Evolutionary conservation across 2,329 filamentous ascomycete species (phyloP), one percentile per base, ranked within the genome.

Genomic region (Colletotrichum gloeosporioides): DNA sequence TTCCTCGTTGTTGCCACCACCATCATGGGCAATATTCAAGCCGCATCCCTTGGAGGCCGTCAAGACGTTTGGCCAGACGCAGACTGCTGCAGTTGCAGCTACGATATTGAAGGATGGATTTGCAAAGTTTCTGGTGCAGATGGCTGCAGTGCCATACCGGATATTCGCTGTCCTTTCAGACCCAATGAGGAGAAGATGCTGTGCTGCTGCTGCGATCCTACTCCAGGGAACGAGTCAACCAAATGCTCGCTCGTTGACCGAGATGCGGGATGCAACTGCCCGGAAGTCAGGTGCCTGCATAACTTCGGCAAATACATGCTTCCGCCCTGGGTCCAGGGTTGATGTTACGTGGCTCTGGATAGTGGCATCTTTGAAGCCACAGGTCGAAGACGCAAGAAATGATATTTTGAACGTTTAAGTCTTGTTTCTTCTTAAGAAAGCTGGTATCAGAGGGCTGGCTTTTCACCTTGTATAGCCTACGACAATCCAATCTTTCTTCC

Each of bases 341-440:
- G n/a, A 53, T 13, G 12, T 0, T 8, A 12, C 1, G 6, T 53
- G 10, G 44, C n/a, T 22, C 1, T 6, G n/a, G 1, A 13, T 2
- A 25, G 44, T 53, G n/a, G 6, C n/a, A 2, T 13, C 3, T 13
- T 3, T 12, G 6, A 53, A 2, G 44, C 10, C 44, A 53, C 6
- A 53, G n/a, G 10, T 53, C 44, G 44, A 7, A 4, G 3, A 22
- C n/a, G 39, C 39, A 13, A 22, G 44, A 3, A 53, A 7, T 13
- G n/a, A 7, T 1, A 53, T 22, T 53, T 53, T 22, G 10, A 13
- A n/a, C n/a, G n/a, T 13, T 22, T 0, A 4, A 25, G n/a, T 53
- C 6, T 53, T 3, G 44, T 8, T 53, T 7, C 10, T 3, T 53
- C n/a, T 8, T 13, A n/a, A 25, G 44, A 13, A 53, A 8, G 44